phyloP scores from a whole-genome alignment of 805 yeast species.

The Metschnikowia gruessii region DNA sequence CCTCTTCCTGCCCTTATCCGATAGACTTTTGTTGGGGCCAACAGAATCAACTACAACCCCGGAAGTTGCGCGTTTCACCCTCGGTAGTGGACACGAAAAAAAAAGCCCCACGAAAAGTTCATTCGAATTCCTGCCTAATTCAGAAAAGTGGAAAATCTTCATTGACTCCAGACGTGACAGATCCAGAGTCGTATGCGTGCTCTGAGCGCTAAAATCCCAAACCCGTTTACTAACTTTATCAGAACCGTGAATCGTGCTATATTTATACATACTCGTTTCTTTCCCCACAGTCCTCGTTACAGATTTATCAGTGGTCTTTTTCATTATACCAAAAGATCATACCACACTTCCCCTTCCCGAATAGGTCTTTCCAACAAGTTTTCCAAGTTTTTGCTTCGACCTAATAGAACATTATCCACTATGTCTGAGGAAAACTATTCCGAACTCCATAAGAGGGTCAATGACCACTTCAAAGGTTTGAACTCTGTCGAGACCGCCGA shows the following conservation, averaged over 20 bases:
- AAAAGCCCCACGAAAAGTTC: conserved; percentile 1
- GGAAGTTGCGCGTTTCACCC: conserved; percentile 12
- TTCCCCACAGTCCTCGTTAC: conserved; percentile 8
- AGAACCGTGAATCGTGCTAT: conserved; percentile 13
- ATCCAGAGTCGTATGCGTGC: conserved; percentile 9
- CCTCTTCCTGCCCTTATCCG: neutral
- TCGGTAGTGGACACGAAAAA: conserved; percentile 4
- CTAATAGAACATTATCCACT: conserved; percentile 6
- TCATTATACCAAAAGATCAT: neutral
- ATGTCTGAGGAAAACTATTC: conserved; percentile 20
- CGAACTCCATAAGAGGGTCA: conserved; percentile 38
- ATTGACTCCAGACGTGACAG: neutral
- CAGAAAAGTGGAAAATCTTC: neutral
- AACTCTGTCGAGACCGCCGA: conserved; percentile 76
- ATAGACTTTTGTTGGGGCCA: conserved; percentile 8
- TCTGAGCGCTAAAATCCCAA: conserved; percentile 5
- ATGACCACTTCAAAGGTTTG: conserved; percentile 77
- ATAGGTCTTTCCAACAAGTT: neutral
- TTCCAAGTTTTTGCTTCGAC: neutral
- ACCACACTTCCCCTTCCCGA: conserved; percentile 2
- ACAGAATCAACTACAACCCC: conserved; percentile 4
- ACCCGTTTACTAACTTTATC: conserved; percentile 6
- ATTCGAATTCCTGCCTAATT: neutral
- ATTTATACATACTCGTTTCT: conserved; percentile 6
- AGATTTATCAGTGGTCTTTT: conserved; percentile 4